phyloP scores from a whole-genome alignment of 2,329 filamentous ascomycete species.

The Cercospora canescens region DNA sequence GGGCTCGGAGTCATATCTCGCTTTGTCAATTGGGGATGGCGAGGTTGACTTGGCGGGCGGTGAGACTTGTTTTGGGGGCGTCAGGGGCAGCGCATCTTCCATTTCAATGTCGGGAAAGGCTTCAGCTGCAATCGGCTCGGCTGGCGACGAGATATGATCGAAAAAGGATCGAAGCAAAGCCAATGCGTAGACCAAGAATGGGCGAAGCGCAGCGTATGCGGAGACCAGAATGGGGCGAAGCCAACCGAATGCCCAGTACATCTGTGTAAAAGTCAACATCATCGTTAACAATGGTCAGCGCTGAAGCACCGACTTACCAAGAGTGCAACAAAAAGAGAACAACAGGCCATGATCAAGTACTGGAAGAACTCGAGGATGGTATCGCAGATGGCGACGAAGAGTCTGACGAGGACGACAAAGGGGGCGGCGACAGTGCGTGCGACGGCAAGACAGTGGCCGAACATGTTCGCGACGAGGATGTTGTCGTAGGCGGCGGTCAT shows the following conservation, averaged over 20 bases:
- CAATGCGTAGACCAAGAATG: neutral
- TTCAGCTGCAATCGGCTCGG: neutral
- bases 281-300: neutral
- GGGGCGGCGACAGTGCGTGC: neutral
- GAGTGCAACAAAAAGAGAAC: neutral
- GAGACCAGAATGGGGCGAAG: neutral
- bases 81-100: neutral
- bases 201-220: neutral
- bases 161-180: neutral
- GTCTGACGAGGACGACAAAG: neutral
- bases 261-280: neutral
- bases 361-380: neutral
- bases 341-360: neutral
- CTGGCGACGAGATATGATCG: neutral
- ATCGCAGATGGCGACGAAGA: neutral
- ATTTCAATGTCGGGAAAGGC: neutral
- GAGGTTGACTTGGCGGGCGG: neutral
- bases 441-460: neutral
- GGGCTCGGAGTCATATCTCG: too few species aligned
- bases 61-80: neutral
- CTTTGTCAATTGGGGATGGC: neutral
- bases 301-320: neutral
- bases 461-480: neutral
- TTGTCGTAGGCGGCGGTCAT: neutral
- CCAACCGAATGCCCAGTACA: neutral